Base-by-base conservation (phyloP, 169 alveolate species). In the Theileria orientalis region DNA sequence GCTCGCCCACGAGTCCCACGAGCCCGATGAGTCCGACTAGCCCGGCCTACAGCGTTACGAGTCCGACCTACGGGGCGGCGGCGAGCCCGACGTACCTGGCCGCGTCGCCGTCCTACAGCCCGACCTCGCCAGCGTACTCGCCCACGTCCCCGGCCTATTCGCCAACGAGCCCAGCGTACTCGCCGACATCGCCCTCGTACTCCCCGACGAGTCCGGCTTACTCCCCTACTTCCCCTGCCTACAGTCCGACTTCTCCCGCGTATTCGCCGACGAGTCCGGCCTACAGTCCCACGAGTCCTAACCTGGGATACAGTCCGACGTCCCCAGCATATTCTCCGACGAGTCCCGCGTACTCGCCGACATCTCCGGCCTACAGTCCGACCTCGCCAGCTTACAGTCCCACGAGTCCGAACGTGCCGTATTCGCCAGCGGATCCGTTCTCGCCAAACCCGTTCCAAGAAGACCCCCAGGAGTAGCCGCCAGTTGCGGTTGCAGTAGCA, bases 221-320 rank as follows among this genome's bases (percentile, higher is more conserved):
- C 62, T 74, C 88, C 47, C 94, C 94, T 2, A 69, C 96, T 8
- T 87, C 94, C 14, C 96, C 96, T 2, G 90, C 83, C 30, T 88
- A 92, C 66, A 85, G 91, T 13, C 97, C 97, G 3, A 73, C 95
- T 23, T 90, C 96, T 1, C 98, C 98, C 0, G 90, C 88, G 1
- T 94, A 94, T 72, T 91, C 96, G 0, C 97, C 98, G 1, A 93
- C 97, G 9, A 91, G 96, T 2, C 95, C 95, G 46, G 93, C 85
- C 29, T 93, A 92, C 76, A 90, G 96, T 2, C 97, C 97, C 7
- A 93, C 97, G 7, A 87, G 94, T 5, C 97, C 96, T 27, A 66
- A 76, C 62, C 71, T 84, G 30, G 90, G 77, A 16, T 90, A 87
- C 60, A 83, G 94, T 5, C 96, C 96, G 25, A 87, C 96, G 23